Conservation (phyloP, 2,329 filamentous ascomycete species). For the Torrubiella hemipterigena region DNA sequence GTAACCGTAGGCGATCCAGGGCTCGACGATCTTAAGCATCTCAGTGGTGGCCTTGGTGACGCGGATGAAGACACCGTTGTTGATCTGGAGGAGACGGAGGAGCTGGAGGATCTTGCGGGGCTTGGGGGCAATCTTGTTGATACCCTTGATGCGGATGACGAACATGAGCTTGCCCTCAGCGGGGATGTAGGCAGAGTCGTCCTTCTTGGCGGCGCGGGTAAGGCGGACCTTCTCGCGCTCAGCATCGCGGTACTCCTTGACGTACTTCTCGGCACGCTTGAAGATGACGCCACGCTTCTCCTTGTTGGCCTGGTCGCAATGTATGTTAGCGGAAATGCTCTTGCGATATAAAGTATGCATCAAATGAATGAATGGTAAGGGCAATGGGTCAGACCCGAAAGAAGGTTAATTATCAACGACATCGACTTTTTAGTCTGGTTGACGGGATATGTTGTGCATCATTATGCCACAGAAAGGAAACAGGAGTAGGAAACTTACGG, state of each 20-base stretch:
- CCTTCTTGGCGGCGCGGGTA: slow-evolving; percentile 75
- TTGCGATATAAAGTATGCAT: slow-evolving; percentile 3
- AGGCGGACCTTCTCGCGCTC: slow-evolving; percentile 99
- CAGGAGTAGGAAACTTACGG: slow-evolving; percentile 49
- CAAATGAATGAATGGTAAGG: slow-evolving; percentile 14
- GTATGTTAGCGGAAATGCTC: slow-evolving; percentile 22
- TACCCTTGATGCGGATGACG: slow-evolving; percentile 99
- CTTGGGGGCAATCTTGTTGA: slow-evolving; percentile 99
- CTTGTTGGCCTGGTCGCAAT: slow-evolving; percentile 69
- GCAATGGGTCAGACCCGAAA: slow-evolving; percentile 85
- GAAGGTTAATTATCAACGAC: slow-evolving; percentile 98
- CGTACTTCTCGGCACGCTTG: slow-evolving; percentile 99
- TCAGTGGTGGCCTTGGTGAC: slow-evolving; percentile 95
- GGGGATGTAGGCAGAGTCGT: slow-evolving; percentile 87
- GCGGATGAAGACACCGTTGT: slow-evolving; percentile 97
- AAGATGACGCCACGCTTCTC: slow-evolving; percentile 98
- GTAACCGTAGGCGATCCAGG: slow-evolving; percentile 98
- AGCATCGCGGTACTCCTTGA: slow-evolving; percentile 96
- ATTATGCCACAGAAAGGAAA: slow-evolving; percentile 33
- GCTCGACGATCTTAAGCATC: slow-evolving; percentile 98
- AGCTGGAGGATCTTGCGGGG: slow-evolving; percentile 99
- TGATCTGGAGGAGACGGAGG: slow-evolving; percentile 99
- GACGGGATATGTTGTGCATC: slow-evolving; percentile 82
- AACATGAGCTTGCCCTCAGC: slow-evolving; percentile 96
- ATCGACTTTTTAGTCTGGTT: slow-evolving; percentile 98